Percentiles rank a stretch among this genome's conserved stretches.
phyloP scores from a whole-genome alignment of 2,329 filamentous ascomycete species.

The Colletotrichum spinosum region DNA sequence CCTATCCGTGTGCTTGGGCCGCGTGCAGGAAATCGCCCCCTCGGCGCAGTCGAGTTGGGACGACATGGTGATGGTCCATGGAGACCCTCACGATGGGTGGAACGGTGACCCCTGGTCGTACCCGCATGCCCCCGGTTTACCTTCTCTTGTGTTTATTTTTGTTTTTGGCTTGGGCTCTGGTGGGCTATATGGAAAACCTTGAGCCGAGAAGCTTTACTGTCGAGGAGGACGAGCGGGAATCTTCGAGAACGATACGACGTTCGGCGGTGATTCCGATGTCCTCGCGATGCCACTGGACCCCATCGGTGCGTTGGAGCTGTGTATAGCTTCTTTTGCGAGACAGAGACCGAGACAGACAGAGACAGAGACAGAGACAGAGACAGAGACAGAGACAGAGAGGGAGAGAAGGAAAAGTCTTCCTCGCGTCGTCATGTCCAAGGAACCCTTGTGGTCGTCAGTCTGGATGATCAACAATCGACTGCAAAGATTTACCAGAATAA shows the following conservation, averaged over 20 bases:
- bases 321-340: conserved; percentile 1
- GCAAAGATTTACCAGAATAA: conserved; percentile 1
- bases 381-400: too few relatives aligned
- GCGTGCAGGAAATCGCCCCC: too few relatives aligned
- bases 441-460: background rate
- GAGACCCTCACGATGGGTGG: background rate
- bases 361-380: background rate
- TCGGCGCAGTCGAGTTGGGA: background rate
- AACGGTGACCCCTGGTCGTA: background rate
- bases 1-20: background rate
- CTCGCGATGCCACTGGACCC: background rate
- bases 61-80: conserved; percentile 1
- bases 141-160: conserved; percentile 11
- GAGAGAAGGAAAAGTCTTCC: background rate
- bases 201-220: background rate
- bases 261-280: too few relatives aligned
- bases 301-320: background rate
- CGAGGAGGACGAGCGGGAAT: background rate
- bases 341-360: background rate
- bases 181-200: background rate
- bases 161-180: background rate
- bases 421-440: background rate
- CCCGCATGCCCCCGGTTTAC: background rate
- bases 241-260: conserved; percentile 1
- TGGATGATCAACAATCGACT: conserved; percentile 2